Conservation (phyloP, 2,329 filamentous ascomycete species). For the Penicillium sclerotigenum region DNA sequence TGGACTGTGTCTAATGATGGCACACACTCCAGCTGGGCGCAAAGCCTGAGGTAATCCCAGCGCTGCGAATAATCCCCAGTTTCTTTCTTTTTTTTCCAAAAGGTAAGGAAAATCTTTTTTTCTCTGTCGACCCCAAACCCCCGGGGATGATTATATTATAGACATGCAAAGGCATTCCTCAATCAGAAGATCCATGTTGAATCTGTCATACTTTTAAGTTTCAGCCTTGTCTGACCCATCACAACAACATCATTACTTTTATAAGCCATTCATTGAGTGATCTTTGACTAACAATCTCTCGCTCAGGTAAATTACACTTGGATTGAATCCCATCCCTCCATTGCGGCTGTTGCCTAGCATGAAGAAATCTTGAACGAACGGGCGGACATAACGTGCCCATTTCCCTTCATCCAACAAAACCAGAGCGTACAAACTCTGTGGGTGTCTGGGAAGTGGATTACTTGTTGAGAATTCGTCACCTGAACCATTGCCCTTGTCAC, state of each 20-base stretch:
- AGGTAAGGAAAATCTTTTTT: conserved; percentile 40
- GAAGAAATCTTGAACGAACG: conserved; percentile 66
- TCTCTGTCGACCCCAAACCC: conserved; percentile 12
- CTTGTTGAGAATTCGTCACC: conserved; percentile 69
- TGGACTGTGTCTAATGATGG: conserved; percentile 8
- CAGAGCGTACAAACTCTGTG: conserved; percentile 64
- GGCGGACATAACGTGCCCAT: conserved; percentile 63
- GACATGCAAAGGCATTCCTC: conserved; percentile 69
- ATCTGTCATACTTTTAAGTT: conserved; percentile 60
- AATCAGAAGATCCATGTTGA: conserved; percentile 64
- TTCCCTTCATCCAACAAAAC: conserved; percentile 51
- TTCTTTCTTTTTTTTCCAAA: conserved; percentile 29
- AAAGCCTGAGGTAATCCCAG: background rate
- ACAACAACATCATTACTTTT: conserved; percentile 12
- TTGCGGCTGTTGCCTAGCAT: conserved; percentile 39
- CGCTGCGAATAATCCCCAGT: background rate
- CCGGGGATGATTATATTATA: conserved; percentile 58
- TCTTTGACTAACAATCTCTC: conserved; percentile 29
- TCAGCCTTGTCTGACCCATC: conserved; percentile 64
- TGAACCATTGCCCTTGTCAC: conserved; percentile 45
- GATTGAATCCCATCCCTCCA: conserved; percentile 14
- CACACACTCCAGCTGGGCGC: background rate
- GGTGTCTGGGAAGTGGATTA: conserved; percentile 52
- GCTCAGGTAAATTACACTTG: conserved; percentile 33
- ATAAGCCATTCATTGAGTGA: conserved; percentile 23